phyloP scores from a whole-genome alignment of 768 basidiomycete species.

The Podaxis rugospora region DNA sequence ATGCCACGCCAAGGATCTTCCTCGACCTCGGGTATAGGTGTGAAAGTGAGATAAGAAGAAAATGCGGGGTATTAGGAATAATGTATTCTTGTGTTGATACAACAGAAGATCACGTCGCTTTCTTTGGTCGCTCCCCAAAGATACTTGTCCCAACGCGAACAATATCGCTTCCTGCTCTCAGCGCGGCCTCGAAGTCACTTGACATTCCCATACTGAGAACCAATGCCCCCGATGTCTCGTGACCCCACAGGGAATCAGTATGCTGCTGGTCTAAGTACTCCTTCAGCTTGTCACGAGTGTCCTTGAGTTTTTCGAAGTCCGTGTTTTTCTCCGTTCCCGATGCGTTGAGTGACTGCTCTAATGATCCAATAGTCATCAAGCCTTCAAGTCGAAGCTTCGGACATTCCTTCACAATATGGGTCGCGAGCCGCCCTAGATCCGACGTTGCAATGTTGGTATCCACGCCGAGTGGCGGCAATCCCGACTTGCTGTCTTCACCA shows the following conservation, averaged over 20 bases:
- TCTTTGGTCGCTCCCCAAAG: constrained; percentile 71
- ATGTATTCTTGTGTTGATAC: background rate
- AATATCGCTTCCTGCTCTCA: constrained; percentile 79
- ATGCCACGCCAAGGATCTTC: background rate
- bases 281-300: constrained; percentile 58
- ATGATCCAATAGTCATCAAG: constrained; percentile 95
- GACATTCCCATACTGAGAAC: constrained; percentile 96
- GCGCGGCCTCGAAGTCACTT: constrained; percentile 85
- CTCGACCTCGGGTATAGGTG: background rate
- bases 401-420: constrained; percentile 66
- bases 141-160: constrained; percentile 91
- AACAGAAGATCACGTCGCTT: constrained; percentile 21
- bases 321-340: constrained; percentile 43
- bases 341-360: constrained; percentile 60
- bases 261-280: constrained; percentile 30
- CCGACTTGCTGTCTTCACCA: constrained; percentile 87
- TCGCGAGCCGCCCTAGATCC: constrained; percentile 65
- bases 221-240: constrained; percentile 41
- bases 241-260: constrained; percentile 39
- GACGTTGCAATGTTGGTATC: constrained; percentile 28
- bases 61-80: background rate
- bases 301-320: constrained; percentile 72
- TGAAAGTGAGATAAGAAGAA: background rate
- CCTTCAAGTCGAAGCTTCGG: constrained; percentile 75
- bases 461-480: constrained; percentile 56